Evolutionary conservation across 176 grass and related monocot species (phyloP).

Genomic region (Cenchrus purpureus): DNA sequence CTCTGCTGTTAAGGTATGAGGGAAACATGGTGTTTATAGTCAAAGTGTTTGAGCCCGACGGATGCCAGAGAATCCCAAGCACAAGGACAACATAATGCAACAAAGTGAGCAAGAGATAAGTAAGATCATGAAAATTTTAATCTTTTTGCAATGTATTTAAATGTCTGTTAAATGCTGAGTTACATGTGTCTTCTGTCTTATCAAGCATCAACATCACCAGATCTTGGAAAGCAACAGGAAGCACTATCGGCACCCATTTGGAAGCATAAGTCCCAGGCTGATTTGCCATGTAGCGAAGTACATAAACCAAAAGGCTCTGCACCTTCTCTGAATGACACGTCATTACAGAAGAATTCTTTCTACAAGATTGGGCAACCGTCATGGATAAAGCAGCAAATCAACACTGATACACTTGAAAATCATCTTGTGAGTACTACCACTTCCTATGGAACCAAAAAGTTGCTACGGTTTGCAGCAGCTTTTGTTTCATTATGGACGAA

Average conservation of each 20-base stretch:
- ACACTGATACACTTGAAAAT: neutral
- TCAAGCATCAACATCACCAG: neutral
- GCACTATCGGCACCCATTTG: neutral
- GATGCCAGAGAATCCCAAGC: neutral
- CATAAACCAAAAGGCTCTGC: neutral
- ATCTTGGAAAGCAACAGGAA: neutral
- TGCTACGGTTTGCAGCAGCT: neutral
- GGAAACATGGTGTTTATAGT: slow-evolving; percentile 22
- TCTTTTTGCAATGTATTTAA: neutral
- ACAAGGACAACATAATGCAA: neutral
- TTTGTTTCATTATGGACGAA: neutral
- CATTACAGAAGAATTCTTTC: neutral
- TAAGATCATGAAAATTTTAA: neutral
- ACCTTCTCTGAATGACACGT: neutral
- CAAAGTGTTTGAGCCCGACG: slow-evolving; percentile 1
- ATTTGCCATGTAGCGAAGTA: neutral
- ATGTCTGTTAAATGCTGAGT: neutral
- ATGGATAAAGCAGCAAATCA: neutral
- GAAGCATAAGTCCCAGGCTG: neutral
- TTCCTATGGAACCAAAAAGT: neutral
- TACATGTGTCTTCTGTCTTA: neutral
- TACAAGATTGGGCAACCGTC: neutral
- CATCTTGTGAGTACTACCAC: neutral
- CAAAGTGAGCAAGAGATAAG: neutral
- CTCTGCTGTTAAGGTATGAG: slow-evolving; percentile 27